Base-by-base conservation (phyloP, 1,284 basidiomycete species). In the Ganoderma boninense region DNA sequence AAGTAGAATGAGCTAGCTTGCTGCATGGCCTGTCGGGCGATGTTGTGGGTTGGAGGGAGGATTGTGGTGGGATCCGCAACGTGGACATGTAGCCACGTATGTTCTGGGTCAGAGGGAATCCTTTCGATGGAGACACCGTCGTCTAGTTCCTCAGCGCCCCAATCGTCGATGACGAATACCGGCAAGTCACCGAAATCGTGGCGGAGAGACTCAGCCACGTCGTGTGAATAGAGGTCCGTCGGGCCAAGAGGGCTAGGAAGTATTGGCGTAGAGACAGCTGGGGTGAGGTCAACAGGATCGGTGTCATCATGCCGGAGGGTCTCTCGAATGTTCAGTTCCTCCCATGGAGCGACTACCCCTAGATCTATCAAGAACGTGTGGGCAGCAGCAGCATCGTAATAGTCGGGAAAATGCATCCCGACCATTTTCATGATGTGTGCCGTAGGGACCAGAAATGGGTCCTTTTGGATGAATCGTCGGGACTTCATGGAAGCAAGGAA, bases 81-180 rank as follows among this genome's bases (percentile, higher is more conserved):
- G 79, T 99, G 97, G 23, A 94, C 85, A 77, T 99, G 97, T 18
- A 98, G 78, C 98, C 98, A 99, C 65, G 84, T 77, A 69, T 83
- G 84, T 20, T 85, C 87, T 2, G 90, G 88, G 62, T 92, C 88
- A 1, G 82, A 82, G 11, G 85, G 81, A 26, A 91, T 84, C 1
- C 82, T 75, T 73, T 97, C 94, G 62, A 99, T 79, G 0, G 97
- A 97, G 44, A 99, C 79, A 1, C 96, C 98, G 80, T 99, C 98
- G 77, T 99, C 98, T 38, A 99, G 87, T 80, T 99, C 98, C 75
- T 93, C 83, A 0, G 98, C 97, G 6, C 77, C 79, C 0, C 85
- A 78, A 74, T 97, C 95, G 79, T 99, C 98, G 67, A 99, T 93
- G 23, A 98, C 94, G 80, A 93, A 99, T 0, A 97, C 95, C 0